Evolutionary conservation across 352 stramenopile genomes (phyloP), one percentile per base, ranked within the genome.

Genomic region (Phytopythium delawarense): DNA sequence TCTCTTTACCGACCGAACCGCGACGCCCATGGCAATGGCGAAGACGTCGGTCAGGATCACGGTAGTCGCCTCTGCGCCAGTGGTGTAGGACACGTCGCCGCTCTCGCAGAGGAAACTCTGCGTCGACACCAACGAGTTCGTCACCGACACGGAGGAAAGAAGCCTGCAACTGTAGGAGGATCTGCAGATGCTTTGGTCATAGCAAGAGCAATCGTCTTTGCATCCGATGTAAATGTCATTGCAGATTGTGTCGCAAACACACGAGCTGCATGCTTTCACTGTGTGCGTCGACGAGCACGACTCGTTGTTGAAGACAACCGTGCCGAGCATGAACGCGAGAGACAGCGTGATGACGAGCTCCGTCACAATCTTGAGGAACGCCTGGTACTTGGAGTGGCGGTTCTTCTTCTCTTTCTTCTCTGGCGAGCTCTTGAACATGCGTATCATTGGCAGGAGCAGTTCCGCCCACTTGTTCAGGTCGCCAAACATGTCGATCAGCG

Each of bases 271-370:
- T 16, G 56, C 57, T 35, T 30, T 45, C 32, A 63, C 46, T 11
- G 35, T 56, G 35, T 20, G 42, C 4, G 46, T 63, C 37, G 50
- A 20, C 39, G 25, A 15, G 40, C 62, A 68, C n/a, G 16, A 60
- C 25, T 68, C 62, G 28, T 66, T 66, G 62, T 69, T 69, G 63
- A 62, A 61, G 15, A 69, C 58, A 48, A 69, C 45, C 28, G 58
- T 65, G 11, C 63, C 63, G 11, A 69, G 46, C 53, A 65, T 49
- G 28, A 49, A 62, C 1, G 63, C 58, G 11, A 69, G 63, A 11
- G 63, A 69, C 2, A 62, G 28, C 7, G 58, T 62, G n/a, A 65
- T 46, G 52, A 69, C n/a, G 2, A 62, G 35, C 16, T 53, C 50
- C 30, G 59, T 54, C 20, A 59, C 21, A 44, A 65, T 62, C 44